Evolutionary conservation across 2,329 filamentous ascomycete genomes (phyloP).

Genomic region (Trichoderma sp.): DNA sequence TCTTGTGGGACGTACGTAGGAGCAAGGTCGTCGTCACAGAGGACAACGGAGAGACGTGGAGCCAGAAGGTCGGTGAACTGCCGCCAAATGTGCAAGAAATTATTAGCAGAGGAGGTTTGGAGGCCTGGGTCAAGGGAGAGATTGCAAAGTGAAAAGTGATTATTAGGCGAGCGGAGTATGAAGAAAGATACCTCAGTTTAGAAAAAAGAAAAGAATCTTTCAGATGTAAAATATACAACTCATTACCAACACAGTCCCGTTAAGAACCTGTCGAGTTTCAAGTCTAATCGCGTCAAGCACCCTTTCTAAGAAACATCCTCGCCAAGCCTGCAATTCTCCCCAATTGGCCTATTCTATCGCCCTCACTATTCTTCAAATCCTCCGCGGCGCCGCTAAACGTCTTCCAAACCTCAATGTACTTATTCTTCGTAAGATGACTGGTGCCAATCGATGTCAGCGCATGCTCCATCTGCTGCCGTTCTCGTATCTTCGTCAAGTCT

Average conservation of each 20-base stretch:
- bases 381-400: background rate
- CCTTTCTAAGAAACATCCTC: background rate
- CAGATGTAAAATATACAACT: background rate
- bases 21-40: conserved; percentile 71
- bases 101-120: conserved; percentile 52
- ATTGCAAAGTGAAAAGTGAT: conserved; percentile 39
- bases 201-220: background rate
- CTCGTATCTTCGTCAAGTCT: background rate
- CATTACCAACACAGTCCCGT: background rate
- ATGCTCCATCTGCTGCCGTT: background rate
- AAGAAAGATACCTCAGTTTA: background rate
- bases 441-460: background rate
- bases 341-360: background rate
- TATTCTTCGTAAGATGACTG: background rate
- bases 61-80: conserved; percentile 76
- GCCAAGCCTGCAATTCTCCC: background rate
- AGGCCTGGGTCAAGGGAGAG: conserved; percentile 76
- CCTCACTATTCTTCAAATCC: background rate
- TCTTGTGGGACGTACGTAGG: conserved; percentile 75
- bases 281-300: background rate
- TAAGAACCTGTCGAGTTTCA: background rate
- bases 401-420: conserved; percentile 9
- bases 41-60: conserved; percentile 65
- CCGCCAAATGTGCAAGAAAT: conserved; percentile 85
- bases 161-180: background rate